These are phyloP conservation scores for Ceratocystis variospora DNA, from an alignment of 2,329 filamentous ascomycete genomes.

Conservation along the genomic window DNA sequence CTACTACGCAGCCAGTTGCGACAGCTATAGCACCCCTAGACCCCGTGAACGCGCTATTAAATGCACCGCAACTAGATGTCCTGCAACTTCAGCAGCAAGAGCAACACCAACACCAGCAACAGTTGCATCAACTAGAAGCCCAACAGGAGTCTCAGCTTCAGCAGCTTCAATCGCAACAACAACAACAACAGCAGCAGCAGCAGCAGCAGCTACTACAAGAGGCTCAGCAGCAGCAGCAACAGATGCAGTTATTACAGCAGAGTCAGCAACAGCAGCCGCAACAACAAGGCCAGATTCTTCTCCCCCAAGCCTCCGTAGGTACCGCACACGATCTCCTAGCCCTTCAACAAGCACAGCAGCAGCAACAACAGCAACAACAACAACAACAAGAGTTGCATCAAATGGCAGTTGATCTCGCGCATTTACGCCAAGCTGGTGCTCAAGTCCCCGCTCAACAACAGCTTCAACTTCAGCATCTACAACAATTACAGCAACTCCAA, in stretches of 20 bases:
- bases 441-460: conserved; percentile 10
- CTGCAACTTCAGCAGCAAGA: conserved; percentile 15
- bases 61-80: conserved; percentile 6
- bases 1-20: background rate
- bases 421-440: conserved; percentile 10
- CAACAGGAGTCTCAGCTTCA: conserved; percentile 5
- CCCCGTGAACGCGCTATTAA: conserved; percentile 15
- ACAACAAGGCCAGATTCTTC: conserved; percentile 13
- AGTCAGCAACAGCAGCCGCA: conserved; percentile 1
- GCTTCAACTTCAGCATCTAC: background rate
- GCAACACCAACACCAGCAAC: conserved; percentile 12
- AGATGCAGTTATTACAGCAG: conserved; percentile 1
- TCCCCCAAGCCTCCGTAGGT: background rate
- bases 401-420: conserved; percentile 12
- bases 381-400: conserved; percentile 12
- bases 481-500: conserved; percentile 9
- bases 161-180: conserved; percentile 11
- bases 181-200: conserved; percentile 6
- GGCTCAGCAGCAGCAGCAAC: background rate
- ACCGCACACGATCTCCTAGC: conserved; percentile 5
- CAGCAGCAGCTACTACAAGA: conserved; percentile 3
- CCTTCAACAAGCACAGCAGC: conserved; percentile 16
- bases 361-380: background rate
- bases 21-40: background rate
- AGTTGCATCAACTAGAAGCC: background rate